Evolutionary conservation across 2,329 filamentous ascomycete species (phyloP).

Genomic region (Lecanoromycetidae sp.): DNA sequence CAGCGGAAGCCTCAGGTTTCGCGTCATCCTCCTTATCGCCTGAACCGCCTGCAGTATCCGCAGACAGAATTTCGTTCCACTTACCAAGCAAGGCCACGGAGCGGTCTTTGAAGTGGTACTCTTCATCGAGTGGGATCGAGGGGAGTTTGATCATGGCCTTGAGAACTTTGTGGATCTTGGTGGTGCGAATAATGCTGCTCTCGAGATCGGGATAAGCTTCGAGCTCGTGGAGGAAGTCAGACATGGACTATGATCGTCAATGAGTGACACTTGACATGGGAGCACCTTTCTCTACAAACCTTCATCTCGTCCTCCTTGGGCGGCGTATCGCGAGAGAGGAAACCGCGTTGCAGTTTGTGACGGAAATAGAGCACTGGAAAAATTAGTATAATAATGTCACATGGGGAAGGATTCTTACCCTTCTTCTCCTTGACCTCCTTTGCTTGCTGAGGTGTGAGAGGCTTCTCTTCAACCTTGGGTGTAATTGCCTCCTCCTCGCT

Average conservation of each 20-base stretch:
- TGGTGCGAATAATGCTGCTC: constrained; percentile 72
- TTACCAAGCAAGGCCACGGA: constrained; percentile 67
- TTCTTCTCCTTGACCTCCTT: constrained; percentile 48
- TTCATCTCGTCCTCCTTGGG: constrained; percentile 62
- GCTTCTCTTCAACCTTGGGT: constrained; percentile 39
- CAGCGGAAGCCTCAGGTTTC: constrained; percentile 18
- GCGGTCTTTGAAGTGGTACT: constrained; percentile 78
- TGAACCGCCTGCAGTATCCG: constrained; percentile 37
- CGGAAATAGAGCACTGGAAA: constrained; percentile 70
- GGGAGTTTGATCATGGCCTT: constrained; percentile 86
- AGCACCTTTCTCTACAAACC: neutral
- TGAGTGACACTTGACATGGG: constrained; percentile 28
- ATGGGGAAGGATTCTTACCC: constrained; percentile 26
- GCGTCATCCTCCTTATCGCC: constrained; percentile 21
- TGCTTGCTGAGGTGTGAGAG: constrained; percentile 42
- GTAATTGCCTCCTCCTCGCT: constrained; percentile 46
- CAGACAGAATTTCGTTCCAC: constrained; percentile 75
- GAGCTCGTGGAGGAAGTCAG: constrained; percentile 64
- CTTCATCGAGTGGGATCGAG: constrained; percentile 74
- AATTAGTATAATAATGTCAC: constrained; percentile 16
- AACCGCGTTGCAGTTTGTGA: constrained; percentile 88
- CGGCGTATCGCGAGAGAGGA: constrained; percentile 69
- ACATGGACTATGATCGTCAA: constrained; percentile 62
- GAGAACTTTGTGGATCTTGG: constrained; percentile 98
- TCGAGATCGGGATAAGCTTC: constrained; percentile 74